Evolutionary conservation across 352 stramenopile genomes (phyloP), one percentile per base, ranked within the genome.

Genomic region (Globisporangium polare): DNA sequence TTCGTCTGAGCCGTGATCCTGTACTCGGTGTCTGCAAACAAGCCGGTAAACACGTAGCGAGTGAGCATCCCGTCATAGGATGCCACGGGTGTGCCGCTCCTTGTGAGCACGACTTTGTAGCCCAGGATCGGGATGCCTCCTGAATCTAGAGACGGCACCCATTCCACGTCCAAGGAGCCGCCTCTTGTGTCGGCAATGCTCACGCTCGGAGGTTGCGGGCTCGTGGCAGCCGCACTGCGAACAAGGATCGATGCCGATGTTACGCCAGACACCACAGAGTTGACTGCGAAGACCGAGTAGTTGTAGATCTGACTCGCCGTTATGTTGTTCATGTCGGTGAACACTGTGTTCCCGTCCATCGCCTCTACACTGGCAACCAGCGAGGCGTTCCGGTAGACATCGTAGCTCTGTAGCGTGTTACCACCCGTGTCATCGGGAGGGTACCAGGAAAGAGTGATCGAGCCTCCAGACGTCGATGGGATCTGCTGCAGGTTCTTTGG

Each of bases 21-120:
- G 43, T 86, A 89, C 26, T 70, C 33, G 0, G 67, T 74, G n/a
- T 72, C 60, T 0, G 73, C 79, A 39, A 70, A 64, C 2, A 89
- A 66, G 0, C 67, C 70, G 15, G 46, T 29, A 7, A 87, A 72
- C 2, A 60, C 53, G 6, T 59, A 58, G 0, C 18, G 46, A 3
- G 47, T 60, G 0, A 66, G 47, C 0, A 46, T 43, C 0, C 65
- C 71, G 8, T 75, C 58, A 43, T 72, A 80, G 3, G 53, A 45
- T 0, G 58, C 22, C 4, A 82, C 63, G 2, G 63, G 35, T 1
- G 53, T 64, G 2, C 12, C 29, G 22, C 53, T 65, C 0, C 58
- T 41, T 7, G 58, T 46, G 2, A 80, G 12, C 0, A 59, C 50
- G 15, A 75, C 45, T n/a, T 64, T 42, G 39, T 69, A 80, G 4